phyloP scores from a whole-genome alignment of 495 filamentous ascomycete species.

The Diplogelasinospora grovesii region DNA sequence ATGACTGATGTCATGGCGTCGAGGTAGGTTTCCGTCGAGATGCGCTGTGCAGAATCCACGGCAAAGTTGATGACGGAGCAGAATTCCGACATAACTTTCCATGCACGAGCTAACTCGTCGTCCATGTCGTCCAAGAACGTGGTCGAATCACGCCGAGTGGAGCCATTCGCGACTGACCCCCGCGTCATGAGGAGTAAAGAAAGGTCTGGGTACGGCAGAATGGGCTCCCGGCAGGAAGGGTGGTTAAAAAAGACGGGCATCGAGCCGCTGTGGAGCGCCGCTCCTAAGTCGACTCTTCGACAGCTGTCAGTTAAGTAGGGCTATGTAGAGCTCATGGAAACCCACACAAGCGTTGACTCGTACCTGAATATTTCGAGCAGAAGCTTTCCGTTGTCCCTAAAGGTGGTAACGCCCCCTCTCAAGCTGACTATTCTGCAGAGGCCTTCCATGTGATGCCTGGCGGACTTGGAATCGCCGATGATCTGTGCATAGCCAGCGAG shows the following conservation, averaged over 20 bases:
- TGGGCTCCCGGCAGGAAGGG: slow-evolving; percentile 15
- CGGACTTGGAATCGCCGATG: slow-evolving; percentile 2
- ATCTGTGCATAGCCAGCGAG: background rate
- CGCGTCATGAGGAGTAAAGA: background rate
- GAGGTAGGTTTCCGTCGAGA: slow-evolving; percentile 25
- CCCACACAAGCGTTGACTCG: background rate
- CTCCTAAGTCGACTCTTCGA: slow-evolving; percentile 24
- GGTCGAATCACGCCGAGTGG: background rate
- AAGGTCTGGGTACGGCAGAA: slow-evolving; percentile 14
- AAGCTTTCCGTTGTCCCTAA: slow-evolving; percentile 1
- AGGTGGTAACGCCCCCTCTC: background rate
- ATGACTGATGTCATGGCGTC: slow-evolving; percentile 35
- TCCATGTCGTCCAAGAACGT: slow-evolving; percentile 6
- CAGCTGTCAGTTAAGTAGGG: background rate
- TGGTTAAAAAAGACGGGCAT: slow-evolving; percentile 28
- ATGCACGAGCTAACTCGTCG: slow-evolving; percentile 19
- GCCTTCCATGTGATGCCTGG: slow-evolving; percentile 2
- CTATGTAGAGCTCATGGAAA: background rate
- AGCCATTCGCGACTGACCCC: no score
- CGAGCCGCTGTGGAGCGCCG: slow-evolving; percentile 22
- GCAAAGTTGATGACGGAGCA: slow-evolving; percentile 30
- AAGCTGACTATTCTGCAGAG: slow-evolving; percentile 1
- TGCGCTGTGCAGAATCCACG: slow-evolving; percentile 8
- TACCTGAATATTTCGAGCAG: slow-evolving; percentile 4
- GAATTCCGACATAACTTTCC: slow-evolving; percentile 32